Conservation (phyloP, 805 yeast species). For the Ogataea minuta region DNA sequence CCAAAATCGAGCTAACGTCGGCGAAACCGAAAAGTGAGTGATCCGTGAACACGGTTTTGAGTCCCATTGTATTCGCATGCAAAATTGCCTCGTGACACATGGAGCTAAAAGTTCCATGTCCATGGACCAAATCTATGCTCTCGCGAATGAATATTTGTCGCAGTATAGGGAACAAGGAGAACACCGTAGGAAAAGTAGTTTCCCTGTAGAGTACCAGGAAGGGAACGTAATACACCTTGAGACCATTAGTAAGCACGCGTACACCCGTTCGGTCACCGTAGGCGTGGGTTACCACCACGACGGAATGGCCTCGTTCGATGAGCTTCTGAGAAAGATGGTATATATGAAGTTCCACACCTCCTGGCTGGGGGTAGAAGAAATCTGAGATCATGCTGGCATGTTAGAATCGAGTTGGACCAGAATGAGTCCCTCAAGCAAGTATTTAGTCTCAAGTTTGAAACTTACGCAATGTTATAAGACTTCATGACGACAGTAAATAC, state of each 20-base stretch:
- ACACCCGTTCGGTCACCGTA: conserved; percentile 83
- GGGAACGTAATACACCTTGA: conserved; percentile 91
- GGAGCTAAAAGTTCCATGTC: conserved; percentile 88
- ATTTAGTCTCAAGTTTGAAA: conserved; percentile 3
- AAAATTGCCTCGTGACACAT: conserved; percentile 86
- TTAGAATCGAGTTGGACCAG: not conserved
- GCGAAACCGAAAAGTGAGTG: conserved; percentile 95
- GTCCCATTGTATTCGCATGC: conserved; percentile 93
- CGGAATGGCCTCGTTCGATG: conserved; percentile 79
- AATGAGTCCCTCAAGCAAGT: no score
- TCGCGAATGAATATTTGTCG: conserved; percentile 86
- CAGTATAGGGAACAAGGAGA: conserved; percentile 80
- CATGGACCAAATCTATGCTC: conserved; percentile 83
- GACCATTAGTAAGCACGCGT: conserved; percentile 80
- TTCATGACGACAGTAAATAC: conserved; percentile 13
- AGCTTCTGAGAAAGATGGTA: conserved; percentile 86
- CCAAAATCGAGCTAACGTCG: conserved; percentile 76
- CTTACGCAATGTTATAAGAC: conserved; percentile 33
- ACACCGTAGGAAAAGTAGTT: conserved; percentile 85
- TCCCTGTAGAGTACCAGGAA: conserved; percentile 76
- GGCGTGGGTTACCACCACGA: conserved; percentile 83
- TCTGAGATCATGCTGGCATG: conserved; percentile 74
- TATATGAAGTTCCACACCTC: conserved; percentile 95
- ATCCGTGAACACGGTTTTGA: conserved; percentile 89
- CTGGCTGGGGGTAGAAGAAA: conserved; percentile 97